Evolutionary conservation across 495 filamentous ascomycete genomes (phyloP).

Genomic region (Cenococcum geophilum): DNA sequence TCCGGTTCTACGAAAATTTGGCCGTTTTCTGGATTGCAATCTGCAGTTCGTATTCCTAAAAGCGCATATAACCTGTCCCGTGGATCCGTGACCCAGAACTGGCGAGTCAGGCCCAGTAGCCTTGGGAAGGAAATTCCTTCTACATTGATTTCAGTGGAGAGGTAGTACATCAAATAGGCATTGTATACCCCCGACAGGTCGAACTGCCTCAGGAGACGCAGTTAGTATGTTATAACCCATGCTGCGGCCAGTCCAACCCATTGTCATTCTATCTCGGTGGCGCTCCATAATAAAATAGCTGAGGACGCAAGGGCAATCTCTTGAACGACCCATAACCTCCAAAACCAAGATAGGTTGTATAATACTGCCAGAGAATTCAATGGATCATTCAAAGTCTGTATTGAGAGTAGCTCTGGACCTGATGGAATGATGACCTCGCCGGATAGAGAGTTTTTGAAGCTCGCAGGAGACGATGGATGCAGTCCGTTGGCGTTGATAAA

Average conservation of each 20-base stretch:
- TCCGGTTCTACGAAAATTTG: constrained; percentile 6
- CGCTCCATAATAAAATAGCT: constrained; percentile 4
- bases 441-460: too few species aligned
- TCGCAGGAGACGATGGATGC: too few species aligned
- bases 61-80: constrained; percentile 13
- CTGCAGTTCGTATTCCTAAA: constrained; percentile 8
- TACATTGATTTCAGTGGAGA: neutral
- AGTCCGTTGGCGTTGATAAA: too few species aligned
- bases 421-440: neutral
- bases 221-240: constrained; percentile 9
- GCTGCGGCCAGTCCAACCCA: constrained; percentile 2
- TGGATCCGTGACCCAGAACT: constrained; percentile 6
- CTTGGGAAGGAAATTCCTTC: constrained; percentile 5
- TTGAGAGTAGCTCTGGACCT: too few species aligned
- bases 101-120: constrained; percentile 6
- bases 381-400: neutral
- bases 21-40: constrained; percentile 8
- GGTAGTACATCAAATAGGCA: constrained; percentile 11
- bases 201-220: constrained; percentile 2
- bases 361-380: constrained; percentile 5
- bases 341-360: neutral
- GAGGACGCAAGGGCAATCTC: neutral
- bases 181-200: constrained; percentile 5
- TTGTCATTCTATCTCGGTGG: neutral
- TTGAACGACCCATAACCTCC: neutral